phyloP scores from a whole-genome alignment of 768 basidiomycete species.

The Neoboletus magnificus region DNA sequence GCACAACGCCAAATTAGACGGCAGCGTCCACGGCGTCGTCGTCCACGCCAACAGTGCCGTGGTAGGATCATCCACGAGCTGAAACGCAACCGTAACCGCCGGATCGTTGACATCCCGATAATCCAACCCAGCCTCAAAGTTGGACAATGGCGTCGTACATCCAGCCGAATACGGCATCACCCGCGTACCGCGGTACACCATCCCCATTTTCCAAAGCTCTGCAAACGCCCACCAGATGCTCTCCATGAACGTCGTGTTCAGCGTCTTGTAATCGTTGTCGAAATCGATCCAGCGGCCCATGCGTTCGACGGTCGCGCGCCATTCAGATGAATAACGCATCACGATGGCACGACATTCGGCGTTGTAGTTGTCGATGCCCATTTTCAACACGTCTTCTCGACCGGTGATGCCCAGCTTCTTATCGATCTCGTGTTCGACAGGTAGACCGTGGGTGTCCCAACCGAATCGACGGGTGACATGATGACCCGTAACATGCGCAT shows the following conservation, averaged over 20 bases:
- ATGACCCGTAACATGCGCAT: slow-evolving; percentile 89
- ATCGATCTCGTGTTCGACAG: slow-evolving; percentile 99
- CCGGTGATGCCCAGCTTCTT: slow-evolving; percentile 91
- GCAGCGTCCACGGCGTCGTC: slow-evolving; percentile 97
- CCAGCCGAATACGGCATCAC: slow-evolving; percentile 99
- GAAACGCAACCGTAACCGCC: slow-evolving; percentile 91
- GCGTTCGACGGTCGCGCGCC: slow-evolving; percentile 92
- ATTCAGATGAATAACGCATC: slow-evolving; percentile 94
- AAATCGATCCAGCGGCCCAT: slow-evolving; percentile 99
- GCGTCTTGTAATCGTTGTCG: slow-evolving; percentile 98
- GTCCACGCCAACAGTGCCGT: slow-evolving; percentile 97
- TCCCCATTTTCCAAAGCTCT: slow-evolving; percentile 85
- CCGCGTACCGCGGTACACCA: slow-evolving; percentile 89
- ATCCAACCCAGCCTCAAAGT: slow-evolving; percentile 92
- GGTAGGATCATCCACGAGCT: slow-evolving; percentile 85
- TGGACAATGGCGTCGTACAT: slow-evolving; percentile 92
- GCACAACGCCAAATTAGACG: slow-evolving; percentile 91
- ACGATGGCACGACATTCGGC: slow-evolving; percentile 95
- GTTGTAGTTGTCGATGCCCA: slow-evolving; percentile 98
- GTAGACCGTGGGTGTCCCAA: slow-evolving; percentile 98
- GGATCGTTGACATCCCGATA: slow-evolving; percentile 95
- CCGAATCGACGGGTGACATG: slow-evolving; percentile 94
- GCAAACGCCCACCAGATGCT: slow-evolving; percentile 99
- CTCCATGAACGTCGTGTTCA: slow-evolving; percentile 94
- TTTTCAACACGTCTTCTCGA: slow-evolving; percentile 86